phyloP scores from a whole-genome alignment of 371 early-diverging fungal genomes.

The Phascolomyces articulosus region DNA sequence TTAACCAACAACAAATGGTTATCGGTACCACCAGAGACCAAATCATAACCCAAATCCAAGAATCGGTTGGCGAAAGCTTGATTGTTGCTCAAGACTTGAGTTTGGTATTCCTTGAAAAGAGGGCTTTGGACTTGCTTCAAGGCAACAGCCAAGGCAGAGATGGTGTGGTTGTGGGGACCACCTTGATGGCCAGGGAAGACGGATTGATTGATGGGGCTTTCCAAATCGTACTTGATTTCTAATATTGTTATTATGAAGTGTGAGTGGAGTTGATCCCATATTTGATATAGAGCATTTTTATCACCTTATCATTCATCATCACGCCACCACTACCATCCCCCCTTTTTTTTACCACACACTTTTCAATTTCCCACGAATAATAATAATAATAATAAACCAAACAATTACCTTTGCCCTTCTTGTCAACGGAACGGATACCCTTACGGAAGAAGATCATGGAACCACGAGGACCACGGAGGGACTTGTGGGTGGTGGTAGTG shows the following conservation, averaged over 20 bases:
- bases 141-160: slow-evolving; percentile 96
- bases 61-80: slow-evolving; percentile 87
- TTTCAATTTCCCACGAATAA: too few species aligned
- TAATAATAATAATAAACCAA: too few species aligned
- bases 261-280: background rate
- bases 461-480: slow-evolving; percentile 98
- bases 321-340: background rate
- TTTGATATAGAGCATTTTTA: background rate
- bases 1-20: slow-evolving; percentile 93
- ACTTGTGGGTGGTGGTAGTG: slow-evolving; percentile 99
- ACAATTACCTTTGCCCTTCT: slow-evolving; percentile 76
- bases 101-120: slow-evolving; percentile 91
- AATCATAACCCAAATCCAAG: slow-evolving; percentile 71
- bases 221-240: slow-evolving; percentile 87
- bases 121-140: slow-evolving; percentile 87
- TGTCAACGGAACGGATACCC: slow-evolving; percentile 80
- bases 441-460: slow-evolving; percentile 99
- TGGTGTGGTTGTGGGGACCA: slow-evolving; percentile 99
- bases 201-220: slow-evolving; percentile 92
- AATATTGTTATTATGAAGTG: too few species aligned
- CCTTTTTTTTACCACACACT: too few species aligned
- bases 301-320: background rate
- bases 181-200: slow-evolving; percentile 99
- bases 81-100: slow-evolving; percentile 89
- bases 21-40: slow-evolving; percentile 95